Base-by-base conservation (phyloP, 2,329 filamentous ascomycete genomes). In the Lachnellula arida region DNA sequence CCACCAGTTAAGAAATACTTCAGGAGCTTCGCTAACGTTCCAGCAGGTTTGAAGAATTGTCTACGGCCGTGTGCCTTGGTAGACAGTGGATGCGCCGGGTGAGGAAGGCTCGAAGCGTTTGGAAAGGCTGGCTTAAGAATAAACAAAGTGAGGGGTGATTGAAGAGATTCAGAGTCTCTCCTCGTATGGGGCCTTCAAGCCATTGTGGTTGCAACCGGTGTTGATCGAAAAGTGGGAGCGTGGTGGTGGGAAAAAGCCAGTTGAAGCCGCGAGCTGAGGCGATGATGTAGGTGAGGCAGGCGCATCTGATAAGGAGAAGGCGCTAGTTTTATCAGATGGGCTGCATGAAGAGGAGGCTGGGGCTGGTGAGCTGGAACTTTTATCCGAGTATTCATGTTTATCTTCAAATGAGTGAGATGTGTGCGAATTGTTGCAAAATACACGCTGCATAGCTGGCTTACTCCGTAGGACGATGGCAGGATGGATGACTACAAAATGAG, bases 201-300 rank as follows among this genome's bases (percentile, higher is more conserved):
- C 37, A 40, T 40, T 40, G 37, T 12, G 37, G 8, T 40, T 12
- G 37, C 8, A 19, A 19, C 19, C 19, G 37, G 37, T 39, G 28
- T 43, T 44, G 39, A 42, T 49, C 8, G 46, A 23, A 25, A 40
- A 46, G 32, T 56, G 28, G 46, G 23, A 44, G 46, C 34, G 51
- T 42, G 14, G 14, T 15, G 37, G 37, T 46, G 28, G 43, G 32
- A 57, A 56, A 55, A 48, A 54, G 51, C 51, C 54, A 55, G 54
- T 37, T 56, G 49, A 50, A 34, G 17, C 28, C 17, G 9, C 12
- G 28, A 49, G 46, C 28, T 23, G 11, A 49, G 34, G 14, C 49
- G 53, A 60, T 56, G 54, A 58, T 55, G 57, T 58, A 51, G 51
- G 19, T 46, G 49, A 46, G 25, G 14, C 37, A 12, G 37, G 7